Conservation (phyloP, 2,329 filamentous ascomycete species). For the Ramularia endophylla region DNA sequence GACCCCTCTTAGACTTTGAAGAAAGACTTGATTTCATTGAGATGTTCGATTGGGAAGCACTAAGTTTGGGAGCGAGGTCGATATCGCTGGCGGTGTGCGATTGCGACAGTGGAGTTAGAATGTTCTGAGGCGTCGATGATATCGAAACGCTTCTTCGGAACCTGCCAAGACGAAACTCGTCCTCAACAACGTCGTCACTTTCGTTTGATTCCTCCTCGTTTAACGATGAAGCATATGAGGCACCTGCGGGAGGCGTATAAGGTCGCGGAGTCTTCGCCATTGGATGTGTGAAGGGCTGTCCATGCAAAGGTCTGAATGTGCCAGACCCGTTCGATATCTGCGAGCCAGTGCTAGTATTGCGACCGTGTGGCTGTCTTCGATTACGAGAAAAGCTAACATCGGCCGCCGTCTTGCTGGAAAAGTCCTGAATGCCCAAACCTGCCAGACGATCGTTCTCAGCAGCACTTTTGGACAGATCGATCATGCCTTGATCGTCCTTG, state of each 20-base stretch:
- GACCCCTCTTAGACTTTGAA: slow-evolving; percentile 30
- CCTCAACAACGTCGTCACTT: slow-evolving; percentile 38
- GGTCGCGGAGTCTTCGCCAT: slow-evolving; percentile 51
- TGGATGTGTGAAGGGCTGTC: slow-evolving; percentile 48
- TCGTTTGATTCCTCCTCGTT: slow-evolving; percentile 38
- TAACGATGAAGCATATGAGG: slow-evolving; percentile 46
- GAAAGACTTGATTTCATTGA: slow-evolving; percentile 37
- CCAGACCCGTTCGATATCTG: slow-evolving; percentile 48
- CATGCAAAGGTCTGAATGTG: slow-evolving; percentile 35
- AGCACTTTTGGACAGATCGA: slow-evolving; percentile 51
- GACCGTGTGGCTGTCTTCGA: slow-evolving; percentile 39
- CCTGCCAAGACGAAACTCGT: slow-evolving; percentile 36
- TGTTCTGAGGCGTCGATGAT: slow-evolving; percentile 29
- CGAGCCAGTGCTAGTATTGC: slow-evolving; percentile 51
- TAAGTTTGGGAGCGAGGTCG: slow-evolving; percentile 42
- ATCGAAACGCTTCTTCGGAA: slow-evolving; percentile 40
- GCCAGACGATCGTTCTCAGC: slow-evolving; percentile 48
- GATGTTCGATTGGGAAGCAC: slow-evolving; percentile 48
- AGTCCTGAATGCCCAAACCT: slow-evolving; percentile 50
- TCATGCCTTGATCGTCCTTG: slow-evolving; percentile 36
- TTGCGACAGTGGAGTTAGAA: slow-evolving; percentile 28
- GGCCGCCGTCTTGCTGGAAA: slow-evolving; percentile 34
- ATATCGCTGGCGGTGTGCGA: slow-evolving; percentile 31
- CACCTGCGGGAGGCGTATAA: slow-evolving; percentile 48
- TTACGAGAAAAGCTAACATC: slow-evolving; percentile 40